phyloP scores from a whole-genome alignment of 139 green algal genomes.

The Ettlia oleoabundans region DNA sequence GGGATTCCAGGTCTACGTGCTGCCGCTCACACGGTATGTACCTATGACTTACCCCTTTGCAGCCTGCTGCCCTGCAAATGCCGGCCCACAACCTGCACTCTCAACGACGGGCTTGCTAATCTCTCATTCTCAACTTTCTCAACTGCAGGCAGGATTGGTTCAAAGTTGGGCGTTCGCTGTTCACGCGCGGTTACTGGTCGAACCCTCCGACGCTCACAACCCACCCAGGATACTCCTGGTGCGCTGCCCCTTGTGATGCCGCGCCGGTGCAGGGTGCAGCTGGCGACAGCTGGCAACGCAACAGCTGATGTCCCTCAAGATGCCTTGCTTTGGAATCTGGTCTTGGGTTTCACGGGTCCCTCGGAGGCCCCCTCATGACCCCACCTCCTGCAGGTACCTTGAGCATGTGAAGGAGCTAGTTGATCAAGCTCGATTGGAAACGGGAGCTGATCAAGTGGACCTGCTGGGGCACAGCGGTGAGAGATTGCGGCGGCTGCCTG shows the following conservation, averaged over 20 bases:
- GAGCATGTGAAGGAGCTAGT: slow-evolving; percentile 58
- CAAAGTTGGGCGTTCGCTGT: slow-evolving; percentile 52
- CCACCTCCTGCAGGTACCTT: slow-evolving; percentile 58
- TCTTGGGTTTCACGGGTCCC: neutral
- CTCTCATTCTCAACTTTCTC: too few relatives aligned
- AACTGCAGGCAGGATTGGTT: slow-evolving; percentile 73
- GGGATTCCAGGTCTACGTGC: slow-evolving; percentile 53
- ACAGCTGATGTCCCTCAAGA: neutral
- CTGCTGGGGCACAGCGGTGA: slow-evolving; percentile 17
- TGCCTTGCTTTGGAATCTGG: neutral
- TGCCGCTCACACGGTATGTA: slow-evolving; percentile 54
- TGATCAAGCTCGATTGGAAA: slow-evolving; percentile 52
- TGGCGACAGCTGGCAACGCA: neutral
- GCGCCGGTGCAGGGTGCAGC: neutral
- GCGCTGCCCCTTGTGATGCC: neutral
- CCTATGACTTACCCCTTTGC: too few relatives aligned
- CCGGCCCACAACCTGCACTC: too few relatives aligned
- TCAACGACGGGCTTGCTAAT: too few relatives aligned
- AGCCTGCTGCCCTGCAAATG: too few relatives aligned
- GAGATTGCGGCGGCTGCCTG: neutral
- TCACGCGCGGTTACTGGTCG: slow-evolving; percentile 63
- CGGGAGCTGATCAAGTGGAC: slow-evolving; percentile 7
- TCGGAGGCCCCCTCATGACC: neutral
- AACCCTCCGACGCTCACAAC: slow-evolving; percentile 47
- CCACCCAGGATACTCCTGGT: slow-evolving; percentile 60